These are phyloP conservation scores for Calocera cornea DNA, from an alignment of 768 basidiomycete species.

Conservation along the genomic window DNA sequence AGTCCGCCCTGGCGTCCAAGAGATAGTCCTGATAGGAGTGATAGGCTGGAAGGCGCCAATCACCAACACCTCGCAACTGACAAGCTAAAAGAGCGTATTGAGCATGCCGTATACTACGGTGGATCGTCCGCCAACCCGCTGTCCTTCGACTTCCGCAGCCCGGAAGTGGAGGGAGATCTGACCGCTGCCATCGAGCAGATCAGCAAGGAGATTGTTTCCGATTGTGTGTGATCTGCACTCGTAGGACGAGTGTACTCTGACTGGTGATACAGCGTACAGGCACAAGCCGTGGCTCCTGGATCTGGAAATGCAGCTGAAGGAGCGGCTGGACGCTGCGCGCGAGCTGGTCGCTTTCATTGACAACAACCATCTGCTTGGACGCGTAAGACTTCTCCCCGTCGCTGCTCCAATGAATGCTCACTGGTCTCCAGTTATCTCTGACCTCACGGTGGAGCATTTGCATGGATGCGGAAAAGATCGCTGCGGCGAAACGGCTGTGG, in stretches of 20 bases:
- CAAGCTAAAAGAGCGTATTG: conserved; percentile 25
- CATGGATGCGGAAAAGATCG: conserved; percentile 75
- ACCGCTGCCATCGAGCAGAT: conserved; percentile 24
- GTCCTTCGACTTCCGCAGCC: conserved; percentile 23
- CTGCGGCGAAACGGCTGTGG: conserved; percentile 74
- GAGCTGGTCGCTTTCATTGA: not conserved
- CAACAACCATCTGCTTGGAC: not conserved
- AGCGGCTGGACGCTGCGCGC: not conserved
- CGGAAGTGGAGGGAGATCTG: conserved; percentile 23
- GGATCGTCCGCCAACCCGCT: conserved; percentile 25
- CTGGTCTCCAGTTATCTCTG: conserved; percentile 55
- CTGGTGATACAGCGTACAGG: not conserved
- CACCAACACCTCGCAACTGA: conserved; percentile 16
- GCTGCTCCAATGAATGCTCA: not conserved
- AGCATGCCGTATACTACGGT: conserved; percentile 31
- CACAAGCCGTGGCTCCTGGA: not conserved
- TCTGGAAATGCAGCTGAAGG: not conserved
- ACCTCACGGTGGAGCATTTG: conserved; percentile 58
- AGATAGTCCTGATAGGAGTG: not conserved
- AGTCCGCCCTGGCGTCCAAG: not conserved
- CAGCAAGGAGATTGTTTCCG: conserved; percentile 19
- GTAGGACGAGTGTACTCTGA: not conserved
- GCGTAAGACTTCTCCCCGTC: not conserved
- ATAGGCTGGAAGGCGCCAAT: not conserved
- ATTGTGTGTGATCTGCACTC: not conserved